A percentile compares a stretch with the other conserved stretches of the same genome.
Evolutionary conservation across 208 protist species (phyloP).

Genomic region (Herpetomonas tarakana): DNA sequence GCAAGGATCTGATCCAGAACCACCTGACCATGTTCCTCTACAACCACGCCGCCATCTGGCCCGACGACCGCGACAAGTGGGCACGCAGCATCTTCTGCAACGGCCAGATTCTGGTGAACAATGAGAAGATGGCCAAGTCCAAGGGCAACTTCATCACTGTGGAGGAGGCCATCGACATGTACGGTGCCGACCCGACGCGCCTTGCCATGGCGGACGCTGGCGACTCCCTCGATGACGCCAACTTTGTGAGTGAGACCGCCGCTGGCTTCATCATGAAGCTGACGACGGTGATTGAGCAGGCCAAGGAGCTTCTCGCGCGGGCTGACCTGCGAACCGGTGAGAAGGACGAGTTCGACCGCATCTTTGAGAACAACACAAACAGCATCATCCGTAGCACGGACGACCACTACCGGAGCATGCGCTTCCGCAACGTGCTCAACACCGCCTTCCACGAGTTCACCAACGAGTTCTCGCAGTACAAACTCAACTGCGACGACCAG

Average conservation of each 20-base stretch:
- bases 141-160: slow-evolving; percentile 99
- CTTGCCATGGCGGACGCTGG: slow-evolving; percentile 98
- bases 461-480: slow-evolving; percentile 93
- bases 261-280: slow-evolving; percentile 96
- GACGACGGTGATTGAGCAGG: slow-evolving; percentile 94
- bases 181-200: slow-evolving; percentile 92
- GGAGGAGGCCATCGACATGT: slow-evolving; percentile 75
- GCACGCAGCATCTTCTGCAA: slow-evolving; percentile 97
- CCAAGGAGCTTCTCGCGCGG: slow-evolving; percentile 64
- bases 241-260: slow-evolving; percentile 96
- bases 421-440: slow-evolving; percentile 96
- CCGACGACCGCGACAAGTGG: slow-evolving; percentile 57
- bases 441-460: slow-evolving; percentile 94
- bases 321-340: slow-evolving; percentile 51
- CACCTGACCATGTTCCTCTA: slow-evolving; percentile 99
- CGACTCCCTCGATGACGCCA: slow-evolving; percentile 98
- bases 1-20: slow-evolving; percentile 99
- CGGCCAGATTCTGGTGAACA: slow-evolving; percentile 99
- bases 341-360: slow-evolving; percentile 79
- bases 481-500: slow-evolving; percentile 70
- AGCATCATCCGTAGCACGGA: slow-evolving; percentile 84
- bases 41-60: slow-evolving; percentile 99
- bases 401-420: slow-evolving; percentile 89
- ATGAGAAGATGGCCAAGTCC: slow-evolving; percentile 99
- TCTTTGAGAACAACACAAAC: slow-evolving; percentile 95